Evolutionary conservation across 306 rosid species (phyloP).

Genomic region (Cicer bijugum): DNA sequence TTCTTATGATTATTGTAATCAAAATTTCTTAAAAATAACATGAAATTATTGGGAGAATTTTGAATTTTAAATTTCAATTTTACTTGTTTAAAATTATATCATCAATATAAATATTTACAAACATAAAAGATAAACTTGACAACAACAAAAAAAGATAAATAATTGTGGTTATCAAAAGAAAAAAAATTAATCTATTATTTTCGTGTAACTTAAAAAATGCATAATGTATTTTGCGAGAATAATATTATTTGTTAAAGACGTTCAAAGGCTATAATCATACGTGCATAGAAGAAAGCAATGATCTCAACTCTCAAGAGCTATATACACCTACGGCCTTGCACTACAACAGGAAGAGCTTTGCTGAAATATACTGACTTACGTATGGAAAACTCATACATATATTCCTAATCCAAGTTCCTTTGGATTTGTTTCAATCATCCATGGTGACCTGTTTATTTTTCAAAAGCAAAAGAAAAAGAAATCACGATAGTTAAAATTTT

Average conservation of each 20-base stretch:
- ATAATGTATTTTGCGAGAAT: too few relatives aligned
- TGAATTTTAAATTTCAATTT: too few relatives aligned
- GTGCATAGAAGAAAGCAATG: conserved; percentile 28
- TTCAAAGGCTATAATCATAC: conserved; percentile 9
- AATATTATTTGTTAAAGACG: neutral
- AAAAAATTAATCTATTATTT: too few relatives aligned
- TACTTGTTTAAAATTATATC: too few relatives aligned
- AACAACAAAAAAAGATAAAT: too few relatives aligned
- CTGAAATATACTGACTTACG: conserved; percentile 16
- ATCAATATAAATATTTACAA: too few relatives aligned
- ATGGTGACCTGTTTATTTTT: conserved; percentile 68
- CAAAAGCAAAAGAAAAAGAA: conserved; percentile 19
- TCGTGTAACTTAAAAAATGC: too few relatives aligned
- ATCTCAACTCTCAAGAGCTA: conserved; percentile 35
- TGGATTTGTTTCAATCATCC: conserved; percentile 92
- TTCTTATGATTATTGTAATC: too few relatives aligned
- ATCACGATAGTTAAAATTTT: conserved; percentile 11
- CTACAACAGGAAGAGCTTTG: conserved; percentile 16
- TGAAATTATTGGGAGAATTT: too few relatives aligned
- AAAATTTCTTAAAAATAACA: too few relatives aligned
- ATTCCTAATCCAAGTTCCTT: conserved; percentile 91
- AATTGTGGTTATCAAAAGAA: too few relatives aligned
- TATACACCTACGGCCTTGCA: conserved; percentile 26
- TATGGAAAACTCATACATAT: conserved; percentile 56
- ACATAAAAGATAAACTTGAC: too few relatives aligned